A percentile compares a stretch with the other conserved stretches of the same genome.
phyloP scores from a whole-genome alignment of 1,284 basidiomycete species.

The Pseudozyma hubeiensis region DNA sequence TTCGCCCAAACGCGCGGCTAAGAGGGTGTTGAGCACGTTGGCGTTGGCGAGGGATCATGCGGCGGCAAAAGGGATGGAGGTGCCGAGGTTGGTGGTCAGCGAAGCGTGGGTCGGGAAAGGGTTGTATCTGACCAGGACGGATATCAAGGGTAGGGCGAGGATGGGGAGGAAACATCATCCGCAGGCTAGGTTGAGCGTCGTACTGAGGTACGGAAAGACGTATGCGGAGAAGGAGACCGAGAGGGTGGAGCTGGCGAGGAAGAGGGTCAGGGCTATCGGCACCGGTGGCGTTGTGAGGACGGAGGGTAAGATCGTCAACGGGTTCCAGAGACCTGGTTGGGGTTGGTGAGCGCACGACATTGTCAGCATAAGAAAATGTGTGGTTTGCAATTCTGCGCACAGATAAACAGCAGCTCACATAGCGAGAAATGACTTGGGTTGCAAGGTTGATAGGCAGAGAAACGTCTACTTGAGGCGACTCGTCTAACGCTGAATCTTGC shows the following conservation, averaged over 20 bases:
- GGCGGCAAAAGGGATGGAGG: slow-evolving; percentile 80
- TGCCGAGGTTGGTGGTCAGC: slow-evolving; percentile 84
- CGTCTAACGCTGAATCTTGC: slow-evolving; percentile 12
- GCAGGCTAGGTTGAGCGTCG: slow-evolving; percentile 80
- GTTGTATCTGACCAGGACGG: slow-evolving; percentile 76
- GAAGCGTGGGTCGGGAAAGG: slow-evolving; percentile 94
- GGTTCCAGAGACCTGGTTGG: slow-evolving; percentile 65
- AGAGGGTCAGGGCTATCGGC: slow-evolving; percentile 81
- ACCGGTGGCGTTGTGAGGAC: slow-evolving; percentile 68
- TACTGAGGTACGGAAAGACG: slow-evolving; percentile 86
- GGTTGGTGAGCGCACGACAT: slow-evolving; percentile 47
- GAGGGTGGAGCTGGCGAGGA: slow-evolving; percentile 77
- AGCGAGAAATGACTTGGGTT: too few species aligned
- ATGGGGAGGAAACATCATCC: slow-evolving; percentile 83
- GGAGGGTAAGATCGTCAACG: slow-evolving; percentile 56
- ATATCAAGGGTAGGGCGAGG: slow-evolving; percentile 86
- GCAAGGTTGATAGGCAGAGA: too few species aligned
- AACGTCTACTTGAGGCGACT: background rate
- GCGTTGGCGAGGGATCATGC: slow-evolving; percentile 89
- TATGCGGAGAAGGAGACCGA: slow-evolving; percentile 77
- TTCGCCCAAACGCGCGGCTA: slow-evolving; percentile 87
- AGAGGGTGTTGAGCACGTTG: slow-evolving; percentile 87
- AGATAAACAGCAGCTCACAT: too few species aligned
- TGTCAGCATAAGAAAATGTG: too few species aligned
- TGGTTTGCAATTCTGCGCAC: too few species aligned